Conservation (phyloP, 2,329 filamentous ascomycete species). For the Ophiocordyceps camponoti-rufipedis region DNA sequence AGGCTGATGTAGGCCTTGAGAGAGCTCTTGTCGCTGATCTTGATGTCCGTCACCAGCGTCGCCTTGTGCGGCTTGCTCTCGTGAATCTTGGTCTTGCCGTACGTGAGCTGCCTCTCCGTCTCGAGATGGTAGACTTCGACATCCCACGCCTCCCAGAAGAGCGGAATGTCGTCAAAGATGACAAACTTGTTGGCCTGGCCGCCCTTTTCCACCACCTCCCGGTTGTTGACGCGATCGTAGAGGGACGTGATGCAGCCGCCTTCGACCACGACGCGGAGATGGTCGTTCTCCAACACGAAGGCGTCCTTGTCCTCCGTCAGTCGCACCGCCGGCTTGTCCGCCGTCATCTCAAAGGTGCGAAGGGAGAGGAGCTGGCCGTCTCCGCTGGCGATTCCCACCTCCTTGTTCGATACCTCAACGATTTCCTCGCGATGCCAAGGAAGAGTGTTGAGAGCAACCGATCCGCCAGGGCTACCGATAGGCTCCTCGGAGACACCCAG, state of each 20-base stretch:
- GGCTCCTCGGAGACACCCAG: constrained; percentile 41
- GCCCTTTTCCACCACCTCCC: constrained; percentile 59
- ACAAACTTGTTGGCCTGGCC: constrained; percentile 80
- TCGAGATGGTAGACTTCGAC: constrained; percentile 93
- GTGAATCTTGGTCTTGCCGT: constrained; percentile 49
- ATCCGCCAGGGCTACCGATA: constrained; percentile 19
- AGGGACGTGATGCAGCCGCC: constrained; percentile 70
- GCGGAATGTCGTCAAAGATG: constrained; percentile 89
- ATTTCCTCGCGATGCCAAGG: constrained; percentile 70
- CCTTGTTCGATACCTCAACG: constrained; percentile 38
- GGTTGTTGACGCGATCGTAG: constrained; percentile 51
- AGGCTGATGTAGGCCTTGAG: constrained; percentile 75
- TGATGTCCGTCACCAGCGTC: constrained; percentile 66
- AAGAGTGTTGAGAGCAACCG: constrained; percentile 64
- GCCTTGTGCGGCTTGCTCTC: constrained; percentile 59
- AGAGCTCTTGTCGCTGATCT: constrained; percentile 74
- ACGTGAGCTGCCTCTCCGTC: constrained; percentile 58
- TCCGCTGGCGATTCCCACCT: constrained; percentile 37
- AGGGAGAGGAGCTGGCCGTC: constrained; percentile 32
- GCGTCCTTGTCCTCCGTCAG: constrained; percentile 34
- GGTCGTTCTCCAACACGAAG: constrained; percentile 64
- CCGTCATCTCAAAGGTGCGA: constrained; percentile 26
- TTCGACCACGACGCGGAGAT: constrained; percentile 55
- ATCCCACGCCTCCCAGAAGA: constrained; percentile 97
- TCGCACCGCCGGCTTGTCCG: constrained; percentile 29